Percentiles rank a stretch among this genome's conserved stretches.
Conservation (phyloP, 768 basidiomycete genomes). For the Terana coerulea region DNA sequence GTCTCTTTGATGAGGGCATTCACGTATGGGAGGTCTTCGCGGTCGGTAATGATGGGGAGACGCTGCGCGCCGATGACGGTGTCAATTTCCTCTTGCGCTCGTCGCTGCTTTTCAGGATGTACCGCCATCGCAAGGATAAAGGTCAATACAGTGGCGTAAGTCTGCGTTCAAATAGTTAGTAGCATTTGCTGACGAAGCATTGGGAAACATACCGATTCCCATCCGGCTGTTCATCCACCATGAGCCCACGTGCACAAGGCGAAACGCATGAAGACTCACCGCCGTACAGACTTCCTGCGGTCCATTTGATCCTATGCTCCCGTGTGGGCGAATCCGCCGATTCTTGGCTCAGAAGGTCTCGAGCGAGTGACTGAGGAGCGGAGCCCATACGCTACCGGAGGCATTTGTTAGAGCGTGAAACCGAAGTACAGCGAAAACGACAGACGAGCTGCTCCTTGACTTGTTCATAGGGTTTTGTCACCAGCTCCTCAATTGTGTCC, state of each 20-base stretch:
- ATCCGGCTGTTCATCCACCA: too few relatives aligned
- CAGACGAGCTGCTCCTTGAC: slow-evolving; percentile 21
- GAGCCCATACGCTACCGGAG: slow-evolving; percentile 9
- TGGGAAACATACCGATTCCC: too few relatives aligned
- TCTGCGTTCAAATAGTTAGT: background rate
- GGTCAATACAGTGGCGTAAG: background rate
- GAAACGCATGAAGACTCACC: too few relatives aligned
- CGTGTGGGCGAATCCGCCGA: background rate
- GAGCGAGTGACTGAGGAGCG: slow-evolving; percentile 15
- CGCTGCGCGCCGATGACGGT: background rate
- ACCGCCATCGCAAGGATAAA: slow-evolving; percentile 23
- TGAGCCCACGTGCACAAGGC: too few relatives aligned
- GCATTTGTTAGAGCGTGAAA: background rate
- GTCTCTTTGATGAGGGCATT: slow-evolving; percentile 21
- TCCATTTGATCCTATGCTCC: slow-evolving; percentile 7
- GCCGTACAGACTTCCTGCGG: too few relatives aligned
- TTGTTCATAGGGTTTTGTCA: slow-evolving; percentile 17
- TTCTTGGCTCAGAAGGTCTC: slow-evolving; percentile 11
- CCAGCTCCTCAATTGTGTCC: slow-evolving; percentile 10
- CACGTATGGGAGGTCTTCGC: slow-evolving; percentile 17
- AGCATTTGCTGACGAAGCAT: too few relatives aligned
- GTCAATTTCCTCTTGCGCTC: slow-evolving; percentile 1
- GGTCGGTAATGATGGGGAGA: slow-evolving; percentile 12
- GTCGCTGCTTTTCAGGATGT: slow-evolving; percentile 20
- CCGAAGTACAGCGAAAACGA: too few relatives aligned